Conservation (phyloP, 106 monocot species). For the Dendrobium huoshanense region DNA sequence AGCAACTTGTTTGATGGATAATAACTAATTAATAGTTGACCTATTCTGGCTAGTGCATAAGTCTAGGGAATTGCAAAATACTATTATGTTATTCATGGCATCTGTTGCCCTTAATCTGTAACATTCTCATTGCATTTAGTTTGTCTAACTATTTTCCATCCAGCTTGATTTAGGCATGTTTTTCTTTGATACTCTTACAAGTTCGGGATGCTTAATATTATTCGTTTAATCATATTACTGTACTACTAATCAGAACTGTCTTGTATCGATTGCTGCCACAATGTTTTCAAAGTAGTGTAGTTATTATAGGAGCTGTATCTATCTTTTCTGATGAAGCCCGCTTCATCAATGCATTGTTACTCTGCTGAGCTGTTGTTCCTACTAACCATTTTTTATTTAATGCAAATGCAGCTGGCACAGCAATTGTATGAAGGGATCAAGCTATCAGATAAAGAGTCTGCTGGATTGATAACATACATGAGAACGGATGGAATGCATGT, state of each 20-base stretch:
- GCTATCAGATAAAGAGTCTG: constrained; percentile 73
- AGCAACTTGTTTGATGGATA: too few relatives aligned
- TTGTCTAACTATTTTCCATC: not conserved
- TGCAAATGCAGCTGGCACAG: constrained; percentile 77
- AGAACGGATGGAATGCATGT: constrained; percentile 94
- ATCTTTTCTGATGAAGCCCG: not conserved
- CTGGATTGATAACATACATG: constrained; percentile 95
- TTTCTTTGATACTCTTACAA: not conserved
- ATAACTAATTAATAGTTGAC: too few relatives aligned
- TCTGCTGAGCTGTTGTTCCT: not conserved
- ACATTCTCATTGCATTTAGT: not conserved
- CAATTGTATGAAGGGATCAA: constrained; percentile 93
- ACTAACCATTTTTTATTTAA: constrained; percentile 8
- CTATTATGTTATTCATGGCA: not conserved
- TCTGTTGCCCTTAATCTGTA: not conserved
- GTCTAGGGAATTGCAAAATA: not conserved
- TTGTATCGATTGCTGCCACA: not conserved
- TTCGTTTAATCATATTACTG: not conserved
- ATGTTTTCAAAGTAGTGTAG: not conserved
- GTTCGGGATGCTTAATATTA: not conserved
- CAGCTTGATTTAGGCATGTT: not conserved
- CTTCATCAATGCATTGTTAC: not conserved
- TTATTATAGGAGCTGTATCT: not conserved
- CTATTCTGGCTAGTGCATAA: not conserved
- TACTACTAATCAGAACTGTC: not conserved